Conservation (phyloP, 768 basidiomycete genomes). For the Grammothele lineata region DNA sequence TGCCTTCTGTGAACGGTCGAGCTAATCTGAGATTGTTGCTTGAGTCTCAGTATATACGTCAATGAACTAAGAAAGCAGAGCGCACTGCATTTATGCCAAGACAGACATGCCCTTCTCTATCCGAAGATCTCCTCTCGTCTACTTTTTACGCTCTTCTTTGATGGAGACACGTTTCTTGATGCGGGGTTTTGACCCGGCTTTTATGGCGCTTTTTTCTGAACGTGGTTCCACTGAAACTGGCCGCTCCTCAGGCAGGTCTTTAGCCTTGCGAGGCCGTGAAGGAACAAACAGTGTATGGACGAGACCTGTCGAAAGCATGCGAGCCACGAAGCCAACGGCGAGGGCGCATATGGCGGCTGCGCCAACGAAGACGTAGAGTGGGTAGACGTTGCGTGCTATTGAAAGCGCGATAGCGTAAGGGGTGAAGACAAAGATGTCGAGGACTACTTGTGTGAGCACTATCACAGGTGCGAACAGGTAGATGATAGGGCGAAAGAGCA, state of each 20-base stretch:
- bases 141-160: slow-evolving; percentile 13
- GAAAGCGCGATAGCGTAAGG: slow-evolving; percentile 36
- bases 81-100: too few species aligned
- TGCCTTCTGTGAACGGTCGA: too few species aligned
- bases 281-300: slow-evolving; percentile 11
- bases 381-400: slow-evolving; percentile 18
- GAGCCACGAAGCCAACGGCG: slow-evolving; percentile 16
- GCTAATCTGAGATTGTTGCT: too few species aligned
- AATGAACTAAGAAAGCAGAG: too few species aligned
- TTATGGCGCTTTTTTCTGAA: neutral
- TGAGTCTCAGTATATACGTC: too few species aligned
- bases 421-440: slow-evolving; percentile 39
- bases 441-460: slow-evolving; percentile 36
- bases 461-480: slow-evolving; percentile 48
- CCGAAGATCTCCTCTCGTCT: too few species aligned
- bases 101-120: neutral
- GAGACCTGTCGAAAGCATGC: slow-evolving; percentile 6
- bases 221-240: neutral
- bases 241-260: neutral
- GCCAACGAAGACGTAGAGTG: slow-evolving; percentile 25
- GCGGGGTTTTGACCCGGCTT: slow-evolving; percentile 4
- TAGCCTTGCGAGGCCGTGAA: neutral
- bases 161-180: slow-evolving; percentile 11
- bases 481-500: slow-evolving; percentile 23
- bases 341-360: slow-evolving; percentile 15